phyloP scores from a whole-genome alignment of 208 protist genomes.

The Kentomonas sorsogonicus region DNA sequence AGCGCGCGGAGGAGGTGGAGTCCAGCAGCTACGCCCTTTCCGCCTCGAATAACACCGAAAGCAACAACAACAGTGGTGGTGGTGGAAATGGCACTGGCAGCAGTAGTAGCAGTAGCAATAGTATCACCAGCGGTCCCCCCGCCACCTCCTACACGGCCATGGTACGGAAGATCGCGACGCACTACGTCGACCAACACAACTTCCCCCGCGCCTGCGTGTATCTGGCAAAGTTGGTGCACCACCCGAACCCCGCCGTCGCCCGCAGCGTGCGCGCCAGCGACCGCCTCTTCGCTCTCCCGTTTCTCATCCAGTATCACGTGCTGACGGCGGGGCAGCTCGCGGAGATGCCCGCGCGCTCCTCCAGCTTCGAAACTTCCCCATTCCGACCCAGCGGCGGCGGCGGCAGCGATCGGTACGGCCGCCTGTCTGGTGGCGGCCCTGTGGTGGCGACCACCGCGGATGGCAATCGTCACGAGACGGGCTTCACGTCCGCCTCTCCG shows the following conservation, averaged over 20 bases:
- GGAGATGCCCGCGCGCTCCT: constrained; percentile 37
- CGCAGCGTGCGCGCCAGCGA: constrained; percentile 38
- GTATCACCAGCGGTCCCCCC: too few species aligned
- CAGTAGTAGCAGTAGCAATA: too few species aligned
- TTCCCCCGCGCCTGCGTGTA: constrained; percentile 56
- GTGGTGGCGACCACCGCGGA: too few species aligned
- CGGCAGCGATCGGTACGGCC: constrained; percentile 1
- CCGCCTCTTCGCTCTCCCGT: constrained; percentile 51
- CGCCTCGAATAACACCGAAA: too few species aligned
- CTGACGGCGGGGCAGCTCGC: constrained; percentile 42
- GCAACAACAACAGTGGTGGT: too few species aligned
- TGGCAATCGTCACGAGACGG: too few species aligned
- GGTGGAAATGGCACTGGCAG: too few species aligned
- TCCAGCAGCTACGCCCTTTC: too few species aligned
- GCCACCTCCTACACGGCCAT: constrained; percentile 55
- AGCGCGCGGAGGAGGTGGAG: constrained; percentile 70
- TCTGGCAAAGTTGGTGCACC: constrained; percentile 51
- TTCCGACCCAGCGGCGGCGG: neutral
- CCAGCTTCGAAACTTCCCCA: constrained; percentile 43
- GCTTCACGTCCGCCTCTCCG: too few species aligned
- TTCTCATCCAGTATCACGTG: constrained; percentile 59
- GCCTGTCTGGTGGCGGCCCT: constrained; percentile 6
- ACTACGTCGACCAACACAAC: constrained; percentile 48
- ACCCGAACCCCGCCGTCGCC: too few species aligned
- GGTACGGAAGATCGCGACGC: constrained; percentile 50